These are phyloP conservation scores for Psidium guajava DNA, from an alignment of 345 rosid genomes.

Conservation along the genomic window DNA sequence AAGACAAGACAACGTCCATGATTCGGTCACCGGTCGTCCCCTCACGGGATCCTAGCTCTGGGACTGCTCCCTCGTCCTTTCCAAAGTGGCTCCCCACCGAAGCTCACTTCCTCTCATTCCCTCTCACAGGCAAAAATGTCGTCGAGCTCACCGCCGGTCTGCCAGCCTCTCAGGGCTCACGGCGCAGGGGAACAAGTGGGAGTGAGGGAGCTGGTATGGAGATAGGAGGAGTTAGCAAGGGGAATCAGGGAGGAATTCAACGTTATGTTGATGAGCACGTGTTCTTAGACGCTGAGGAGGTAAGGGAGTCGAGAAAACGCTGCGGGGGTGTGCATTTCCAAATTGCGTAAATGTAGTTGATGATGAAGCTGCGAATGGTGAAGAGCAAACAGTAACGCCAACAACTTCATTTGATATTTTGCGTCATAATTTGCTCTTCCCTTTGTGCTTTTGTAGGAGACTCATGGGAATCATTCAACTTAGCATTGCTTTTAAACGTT, in stretches of 20 bases:
- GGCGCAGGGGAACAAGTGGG: too few species aligned
- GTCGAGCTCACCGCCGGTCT: not conserved
- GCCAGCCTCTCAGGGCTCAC: too few species aligned
- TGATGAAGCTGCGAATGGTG: not conserved
- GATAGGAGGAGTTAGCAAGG: too few species aligned
- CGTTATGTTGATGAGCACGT: not conserved
- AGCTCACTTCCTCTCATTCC: not conserved
- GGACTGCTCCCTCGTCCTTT: not conserved
- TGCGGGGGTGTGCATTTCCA: not conserved
- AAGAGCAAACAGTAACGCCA: not conserved
- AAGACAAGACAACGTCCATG: not conserved
- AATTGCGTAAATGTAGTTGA: too few species aligned
- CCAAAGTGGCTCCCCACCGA: not conserved
- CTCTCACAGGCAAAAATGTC: not conserved
- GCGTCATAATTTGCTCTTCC: too few species aligned
- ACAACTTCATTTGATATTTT: not conserved
- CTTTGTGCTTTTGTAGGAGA: too few species aligned
- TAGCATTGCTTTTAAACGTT: too few species aligned
- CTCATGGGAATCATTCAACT: not conserved
- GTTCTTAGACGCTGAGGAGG: not conserved
- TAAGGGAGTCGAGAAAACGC: not conserved
- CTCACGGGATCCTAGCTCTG: fast-evolving
- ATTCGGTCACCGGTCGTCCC: not conserved
- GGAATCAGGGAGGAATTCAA: too few species aligned
- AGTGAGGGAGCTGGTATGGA: too few species aligned